Evolutionary conservation across 169 alveolate genomes (phyloP).

Genomic region (Cyclospora cayetanensis): DNA sequence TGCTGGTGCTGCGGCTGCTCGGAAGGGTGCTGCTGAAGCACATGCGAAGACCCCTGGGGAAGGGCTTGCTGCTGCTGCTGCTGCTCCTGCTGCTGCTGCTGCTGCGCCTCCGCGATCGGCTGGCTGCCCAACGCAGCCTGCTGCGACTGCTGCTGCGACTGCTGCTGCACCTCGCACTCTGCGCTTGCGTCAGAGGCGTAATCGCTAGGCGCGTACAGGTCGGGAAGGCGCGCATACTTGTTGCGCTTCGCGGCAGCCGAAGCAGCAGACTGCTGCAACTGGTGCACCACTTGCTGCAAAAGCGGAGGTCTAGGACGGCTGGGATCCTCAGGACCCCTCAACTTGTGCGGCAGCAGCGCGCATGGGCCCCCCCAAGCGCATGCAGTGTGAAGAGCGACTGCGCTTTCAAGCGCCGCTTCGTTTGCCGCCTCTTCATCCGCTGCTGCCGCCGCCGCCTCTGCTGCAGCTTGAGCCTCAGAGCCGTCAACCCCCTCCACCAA

Average conservation of each 20-base stretch:
- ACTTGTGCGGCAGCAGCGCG: constrained; percentile 20
- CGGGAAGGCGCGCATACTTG: background rate
- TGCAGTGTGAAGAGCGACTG: background rate
- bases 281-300: background rate
- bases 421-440: background rate
- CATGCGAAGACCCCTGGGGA: background rate
- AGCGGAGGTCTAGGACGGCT: background rate
- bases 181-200: background rate
- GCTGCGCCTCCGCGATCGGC: too few species aligned
- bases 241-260: background rate
- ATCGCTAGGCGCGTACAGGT: background rate
- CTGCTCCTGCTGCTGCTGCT: too few species aligned
- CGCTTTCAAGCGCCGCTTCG: background rate
- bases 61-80: background rate
- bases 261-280: constrained; percentile 3
- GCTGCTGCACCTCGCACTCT: background rate
- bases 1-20: constrained; percentile 1
- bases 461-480: background rate
- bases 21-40: background rate
- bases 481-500: background rate
- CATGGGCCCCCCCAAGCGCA: constrained; percentile 14
- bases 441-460: background rate
- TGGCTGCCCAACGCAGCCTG: too few species aligned
- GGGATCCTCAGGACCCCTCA: constrained; percentile 36
- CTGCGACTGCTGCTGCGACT: background rate